phyloP scores from a whole-genome alignment of 805 yeast genomes.

The Monosporozyma siamensis region DNA sequence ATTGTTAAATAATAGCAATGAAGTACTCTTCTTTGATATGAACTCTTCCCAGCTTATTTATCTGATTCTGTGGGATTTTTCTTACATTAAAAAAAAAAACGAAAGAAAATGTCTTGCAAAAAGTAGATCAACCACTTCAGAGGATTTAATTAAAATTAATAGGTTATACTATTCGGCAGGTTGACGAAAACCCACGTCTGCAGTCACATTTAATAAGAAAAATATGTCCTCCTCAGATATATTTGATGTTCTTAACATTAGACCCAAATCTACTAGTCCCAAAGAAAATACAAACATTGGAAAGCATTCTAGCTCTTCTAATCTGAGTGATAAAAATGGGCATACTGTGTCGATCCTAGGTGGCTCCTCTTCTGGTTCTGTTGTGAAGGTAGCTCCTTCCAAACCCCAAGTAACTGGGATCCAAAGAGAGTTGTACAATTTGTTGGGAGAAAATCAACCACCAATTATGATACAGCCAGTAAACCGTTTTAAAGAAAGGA shows the following conservation, averaged over 20 bases:
- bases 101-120: too few relatives aligned
- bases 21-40: too few relatives aligned
- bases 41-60: too few relatives aligned
- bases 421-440: slow-evolving; percentile 79
- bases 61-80: too few relatives aligned
- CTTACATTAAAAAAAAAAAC: too few relatives aligned
- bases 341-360: slow-evolving; percentile 4
- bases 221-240: slow-evolving; percentile 47
- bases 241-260: slow-evolving; percentile 67
- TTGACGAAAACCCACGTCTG: too few relatives aligned
- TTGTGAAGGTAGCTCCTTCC: slow-evolving; percentile 8
- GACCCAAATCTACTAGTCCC: slow-evolving; percentile 26
- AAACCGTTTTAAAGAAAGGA: slow-evolving; percentile 50
- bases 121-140: too few relatives aligned
- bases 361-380: slow-evolving; percentile 6
- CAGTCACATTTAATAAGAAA: too few relatives aligned
- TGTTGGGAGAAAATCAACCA: slow-evolving; percentile 88
- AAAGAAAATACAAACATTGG: slow-evolving; percentile 12
- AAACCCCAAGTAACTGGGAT: slow-evolving; percentile 48
- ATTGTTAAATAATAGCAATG: too few relatives aligned
- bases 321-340: neutral
- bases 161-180: too few relatives aligned
- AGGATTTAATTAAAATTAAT: too few relatives aligned
- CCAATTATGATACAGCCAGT: slow-evolving; percentile 51
- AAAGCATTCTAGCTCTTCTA: slow-evolving; percentile 10